phyloP scores from a whole-genome alignment of 2,329 filamentous ascomycete genomes.

The Fusarium neocosmosporiellum region DNA sequence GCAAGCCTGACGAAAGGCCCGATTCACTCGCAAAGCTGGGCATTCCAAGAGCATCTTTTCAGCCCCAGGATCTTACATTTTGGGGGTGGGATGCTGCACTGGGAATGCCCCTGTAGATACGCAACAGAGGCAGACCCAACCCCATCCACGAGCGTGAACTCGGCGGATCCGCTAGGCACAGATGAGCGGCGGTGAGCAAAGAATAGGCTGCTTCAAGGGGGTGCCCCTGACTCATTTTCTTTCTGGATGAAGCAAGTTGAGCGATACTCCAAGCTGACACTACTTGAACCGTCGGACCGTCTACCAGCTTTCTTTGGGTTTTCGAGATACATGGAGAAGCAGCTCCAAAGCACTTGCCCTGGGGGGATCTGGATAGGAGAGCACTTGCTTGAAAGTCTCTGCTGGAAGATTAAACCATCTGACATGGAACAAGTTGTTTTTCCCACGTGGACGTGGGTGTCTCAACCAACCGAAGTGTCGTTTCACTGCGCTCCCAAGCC shows the following conservation, averaged over 20 bases:
- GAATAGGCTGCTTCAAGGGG: not conserved
- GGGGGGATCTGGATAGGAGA: not conserved
- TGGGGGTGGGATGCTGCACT: too few relatives aligned
- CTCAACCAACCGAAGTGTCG: not conserved
- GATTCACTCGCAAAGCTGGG: too few relatives aligned
- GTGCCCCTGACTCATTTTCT: not conserved
- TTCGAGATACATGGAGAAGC: not conserved
- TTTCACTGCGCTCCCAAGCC: not conserved
- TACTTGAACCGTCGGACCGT: not conserved
- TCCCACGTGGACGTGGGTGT: not conserved
- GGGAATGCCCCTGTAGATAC: too few relatives aligned
- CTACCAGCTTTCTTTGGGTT: not conserved
- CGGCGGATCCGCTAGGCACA: too few relatives aligned
- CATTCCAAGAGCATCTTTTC: too few relatives aligned
- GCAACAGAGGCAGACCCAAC: too few relatives aligned
- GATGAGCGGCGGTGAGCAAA: not conserved
- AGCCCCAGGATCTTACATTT: too few relatives aligned
- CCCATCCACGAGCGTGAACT: too few relatives aligned
- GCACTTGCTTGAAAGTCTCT: not conserved
- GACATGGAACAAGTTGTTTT: not conserved
- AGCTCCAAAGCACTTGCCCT: not conserved
- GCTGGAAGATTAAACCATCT: not conserved
- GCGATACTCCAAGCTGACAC: not conserved
- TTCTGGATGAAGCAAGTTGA: not conserved
- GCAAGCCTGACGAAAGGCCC: too few relatives aligned